phyloP scores from a whole-genome alignment of 192 early-diverging fungal genomes.

The Mortierella alpina region DNA sequence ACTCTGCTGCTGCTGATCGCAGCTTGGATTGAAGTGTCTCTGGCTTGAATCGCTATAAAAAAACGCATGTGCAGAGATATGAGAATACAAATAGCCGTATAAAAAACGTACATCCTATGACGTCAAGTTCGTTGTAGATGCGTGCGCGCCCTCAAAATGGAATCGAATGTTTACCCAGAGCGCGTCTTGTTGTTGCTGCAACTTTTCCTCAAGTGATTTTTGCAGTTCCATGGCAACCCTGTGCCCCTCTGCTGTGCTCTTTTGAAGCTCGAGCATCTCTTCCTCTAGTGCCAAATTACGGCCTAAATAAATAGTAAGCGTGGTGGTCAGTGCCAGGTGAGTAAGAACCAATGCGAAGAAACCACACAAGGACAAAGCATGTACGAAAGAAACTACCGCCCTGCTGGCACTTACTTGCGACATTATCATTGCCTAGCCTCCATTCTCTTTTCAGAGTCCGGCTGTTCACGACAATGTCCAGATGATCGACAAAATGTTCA shows the following conservation, averaged over 20 bases:
- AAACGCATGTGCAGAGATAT: background rate
- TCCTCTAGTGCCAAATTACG: slow-evolving; percentile 55
- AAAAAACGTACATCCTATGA: background rate
- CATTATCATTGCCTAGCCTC: slow-evolving; percentile 60
- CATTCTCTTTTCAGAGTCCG: slow-evolving; percentile 60
- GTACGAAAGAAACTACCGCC: background rate
- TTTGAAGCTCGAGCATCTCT: slow-evolving; percentile 53
- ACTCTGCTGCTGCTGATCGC: slow-evolving; percentile 59
- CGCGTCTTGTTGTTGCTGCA: slow-evolving; percentile 59
- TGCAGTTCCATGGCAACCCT: slow-evolving; percentile 42
- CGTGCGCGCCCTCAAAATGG: background rate
- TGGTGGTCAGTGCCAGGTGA: background rate
- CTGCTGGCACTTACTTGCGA: slow-evolving; percentile 55
- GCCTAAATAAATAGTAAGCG: slow-evolving; percentile 23
- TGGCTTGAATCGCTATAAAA: slow-evolving; percentile 56
- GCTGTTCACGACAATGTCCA: slow-evolving; percentile 43
- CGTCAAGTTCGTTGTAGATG: background rate
- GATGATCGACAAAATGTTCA: slow-evolving; percentile 45
- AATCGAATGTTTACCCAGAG: slow-evolving; percentile 51
- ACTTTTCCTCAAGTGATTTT: slow-evolving; percentile 50
- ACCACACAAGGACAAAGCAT: slow-evolving; percentile 1
- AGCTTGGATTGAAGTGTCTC: slow-evolving; percentile 58
- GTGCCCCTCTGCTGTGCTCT: slow-evolving; percentile 49
- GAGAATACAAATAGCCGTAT: background rate
- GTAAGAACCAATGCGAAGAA: background rate